These are phyloP conservation scores for Monascus purpureus DNA, from an alignment of 495 filamentous ascomycete species.

Conservation along the genomic window DNA sequence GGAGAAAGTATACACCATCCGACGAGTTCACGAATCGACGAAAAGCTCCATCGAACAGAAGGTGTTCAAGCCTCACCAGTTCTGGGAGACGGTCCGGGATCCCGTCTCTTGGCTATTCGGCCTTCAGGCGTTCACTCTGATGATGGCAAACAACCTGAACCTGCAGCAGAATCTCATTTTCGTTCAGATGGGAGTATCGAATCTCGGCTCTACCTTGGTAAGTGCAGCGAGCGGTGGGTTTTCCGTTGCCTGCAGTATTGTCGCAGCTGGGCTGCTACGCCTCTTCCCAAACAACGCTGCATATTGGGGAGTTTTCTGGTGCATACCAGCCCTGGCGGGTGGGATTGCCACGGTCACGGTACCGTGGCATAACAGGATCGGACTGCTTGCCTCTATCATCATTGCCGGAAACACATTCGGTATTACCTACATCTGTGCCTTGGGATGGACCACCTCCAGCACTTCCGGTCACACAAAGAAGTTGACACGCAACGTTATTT, in stretches of 20 bases:
- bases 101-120: conserved; percentile 12
- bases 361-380: conserved; percentile 10
- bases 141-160: conserved; percentile 13
- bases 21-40: conserved; percentile 5
- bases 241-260: conserved; percentile 4
- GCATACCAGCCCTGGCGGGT: conserved; percentile 15
- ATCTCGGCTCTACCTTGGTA: conserved; percentile 11
- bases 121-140: conserved; percentile 12
- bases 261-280: conserved; percentile 1
- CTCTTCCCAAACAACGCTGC: conserved; percentile 2
- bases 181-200: conserved; percentile 5
- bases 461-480: conserved; percentile 13
- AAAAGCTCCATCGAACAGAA: conserved; percentile 13
- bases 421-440: conserved; percentile 13
- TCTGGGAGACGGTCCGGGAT: conserved; percentile 9
- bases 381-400: conserved; percentile 10
- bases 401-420: conserved; percentile 10
- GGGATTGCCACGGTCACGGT: conserved; percentile 15
- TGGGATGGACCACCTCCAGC: conserved; percentile 11
- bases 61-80: conserved; percentile 11
- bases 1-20: conserved; percentile 8
- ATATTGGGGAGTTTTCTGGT: conserved; percentile 7
- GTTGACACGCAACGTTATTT: conserved; percentile 10
- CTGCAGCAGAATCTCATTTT: conserved; percentile 14
- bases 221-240: conserved; percentile 7